Conservation (phyloP, 2,329 filamentous ascomycete species). For the Talaromyces verruculosus region DNA sequence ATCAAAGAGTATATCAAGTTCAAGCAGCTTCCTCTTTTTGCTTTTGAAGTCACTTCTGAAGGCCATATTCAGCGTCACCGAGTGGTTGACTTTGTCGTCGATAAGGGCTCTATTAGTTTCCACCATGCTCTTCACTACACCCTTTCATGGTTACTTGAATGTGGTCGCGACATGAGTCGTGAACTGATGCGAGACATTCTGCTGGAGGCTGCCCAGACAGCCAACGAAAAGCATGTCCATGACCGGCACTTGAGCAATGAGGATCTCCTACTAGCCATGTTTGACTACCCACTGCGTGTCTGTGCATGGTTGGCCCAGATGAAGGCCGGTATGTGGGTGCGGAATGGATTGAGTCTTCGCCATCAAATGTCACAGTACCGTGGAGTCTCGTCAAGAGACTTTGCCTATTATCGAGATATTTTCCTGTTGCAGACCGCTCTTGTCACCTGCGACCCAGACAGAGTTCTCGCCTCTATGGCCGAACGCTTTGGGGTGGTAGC, state of each 20-base stretch:
- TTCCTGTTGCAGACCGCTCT: conserved; percentile 90
- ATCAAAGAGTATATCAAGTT: conserved; percentile 84
- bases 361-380: conserved; percentile 95
- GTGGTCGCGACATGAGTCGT: conserved; percentile 71
- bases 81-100: conserved; percentile 83
- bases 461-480: conserved; percentile 83
- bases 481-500: conserved; percentile 85
- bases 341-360: conserved; percentile 91
- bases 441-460: conserved; percentile 77
- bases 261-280: conserved; percentile 80
- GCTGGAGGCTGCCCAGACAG: conserved; percentile 64
- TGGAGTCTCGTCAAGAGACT: conserved; percentile 82
- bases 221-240: conserved; percentile 56
- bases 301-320: conserved; percentile 97
- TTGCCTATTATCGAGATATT: conserved; percentile 91
- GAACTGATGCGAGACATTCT: conserved; percentile 68
- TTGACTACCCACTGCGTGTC: conserved; percentile 89
- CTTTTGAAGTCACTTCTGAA: conserved; percentile 63
- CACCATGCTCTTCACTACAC: conserved; percentile 97
- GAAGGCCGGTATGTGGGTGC: conserved; percentile 97
- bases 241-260: conserved; percentile 60
- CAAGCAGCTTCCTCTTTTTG: conserved; percentile 73
- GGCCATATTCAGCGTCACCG: conserved; percentile 56
- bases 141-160: conserved; percentile 91
- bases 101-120: conserved; percentile 90